Percentiles rank a stretch among this genome's conserved stretches.
Evolutionary conservation across 805 yeast genomes (phyloP).

Genomic region (Wickerhamomyces strasburgensis): DNA sequence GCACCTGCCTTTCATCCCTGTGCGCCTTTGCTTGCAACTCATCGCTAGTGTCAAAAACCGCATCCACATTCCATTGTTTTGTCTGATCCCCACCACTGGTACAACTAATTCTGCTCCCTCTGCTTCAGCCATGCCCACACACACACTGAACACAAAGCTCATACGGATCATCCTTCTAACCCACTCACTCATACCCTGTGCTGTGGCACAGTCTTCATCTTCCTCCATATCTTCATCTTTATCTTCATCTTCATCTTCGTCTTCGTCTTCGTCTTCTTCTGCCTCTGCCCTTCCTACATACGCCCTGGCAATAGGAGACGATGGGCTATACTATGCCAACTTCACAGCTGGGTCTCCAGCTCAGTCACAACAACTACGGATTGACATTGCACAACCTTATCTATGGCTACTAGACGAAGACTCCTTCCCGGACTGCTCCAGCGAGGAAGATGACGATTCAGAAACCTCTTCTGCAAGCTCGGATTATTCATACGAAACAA

Average conservation of each 20-base stretch:
- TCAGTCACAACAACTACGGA: slow-evolving; percentile 26
- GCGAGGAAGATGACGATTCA: too few species aligned
- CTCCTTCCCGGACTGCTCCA: slow-evolving; percentile 9
- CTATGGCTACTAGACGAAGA: slow-evolving; percentile 29
- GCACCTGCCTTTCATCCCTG: too few species aligned
- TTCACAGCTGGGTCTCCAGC: slow-evolving; percentile 28
- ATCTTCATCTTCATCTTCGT: slow-evolving; percentile 2
- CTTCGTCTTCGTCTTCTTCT: background rate
- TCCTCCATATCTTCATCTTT: slow-evolving; percentile 1
- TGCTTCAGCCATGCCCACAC: too few species aligned
- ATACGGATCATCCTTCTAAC: too few species aligned
- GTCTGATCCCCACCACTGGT: too few species aligned
- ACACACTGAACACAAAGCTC: too few species aligned
- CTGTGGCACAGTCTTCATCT: slow-evolving; percentile 8
- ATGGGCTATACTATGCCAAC: slow-evolving; percentile 28
- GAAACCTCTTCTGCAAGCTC: too few species aligned
- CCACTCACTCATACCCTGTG: background rate
- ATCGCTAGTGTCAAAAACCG: too few species aligned
- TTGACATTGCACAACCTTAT: slow-evolving; percentile 36
- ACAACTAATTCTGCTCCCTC: too few species aligned
- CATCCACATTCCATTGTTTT: too few species aligned
- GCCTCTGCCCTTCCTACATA: slow-evolving; percentile 10
- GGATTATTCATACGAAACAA: background rate
- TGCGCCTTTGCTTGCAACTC: too few species aligned
- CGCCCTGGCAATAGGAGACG: slow-evolving; percentile 4